These are phyloP conservation scores for Blastomyces emzantsi DNA, from an alignment of 2,329 filamentous ascomycete species.

Conservation along the genomic window DNA sequence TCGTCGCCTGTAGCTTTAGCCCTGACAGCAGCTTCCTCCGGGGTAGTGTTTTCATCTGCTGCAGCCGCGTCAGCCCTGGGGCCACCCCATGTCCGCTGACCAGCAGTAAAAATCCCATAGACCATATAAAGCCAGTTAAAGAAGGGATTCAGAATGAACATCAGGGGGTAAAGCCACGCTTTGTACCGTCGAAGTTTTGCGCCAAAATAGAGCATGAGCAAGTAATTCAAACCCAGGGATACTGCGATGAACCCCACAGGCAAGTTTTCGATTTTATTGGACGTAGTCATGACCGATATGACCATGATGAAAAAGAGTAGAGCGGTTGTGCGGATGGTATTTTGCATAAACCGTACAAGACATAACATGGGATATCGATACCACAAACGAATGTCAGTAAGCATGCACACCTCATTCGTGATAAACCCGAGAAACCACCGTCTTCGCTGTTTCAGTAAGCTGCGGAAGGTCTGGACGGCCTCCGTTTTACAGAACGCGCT, in stretches of 20 bases:
- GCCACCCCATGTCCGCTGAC: conserved; percentile 91
- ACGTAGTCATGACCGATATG: conserved; percentile 75
- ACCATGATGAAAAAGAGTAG: conserved; percentile 92
- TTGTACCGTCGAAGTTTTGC: conserved; percentile 80
- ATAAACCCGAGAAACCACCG: conserved; percentile 97
- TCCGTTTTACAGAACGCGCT: conserved; percentile 98
- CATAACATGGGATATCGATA: conserved; percentile 79
- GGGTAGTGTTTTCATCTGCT: conserved; percentile 65
- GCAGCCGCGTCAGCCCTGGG: conserved; percentile 80
- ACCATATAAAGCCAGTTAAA: conserved; percentile 99
- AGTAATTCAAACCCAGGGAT: conserved; percentile 85
- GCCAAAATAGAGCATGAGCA: conserved; percentile 94
- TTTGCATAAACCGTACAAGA: conserved; percentile 84
- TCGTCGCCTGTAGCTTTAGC: conserved; percentile 75
- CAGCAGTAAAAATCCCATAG: conserved; percentile 90
- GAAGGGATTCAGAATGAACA: conserved; percentile 93
- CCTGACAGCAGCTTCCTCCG: conserved; percentile 73
- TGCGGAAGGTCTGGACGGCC: conserved; percentile 78
- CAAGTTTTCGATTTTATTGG: conserved; percentile 65
- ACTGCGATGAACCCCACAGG: conserved; percentile 91
- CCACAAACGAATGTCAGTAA: conserved; percentile 91
- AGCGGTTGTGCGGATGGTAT: conserved; percentile 90
- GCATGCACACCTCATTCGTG: conserved; percentile 96
- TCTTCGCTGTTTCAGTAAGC: conserved; percentile 84
- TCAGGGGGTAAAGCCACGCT: conserved; percentile 87